These are phyloP conservation scores for Yamadazyma scolyti DNA, from an alignment of 805 yeast genomes.

Conservation along the genomic window DNA sequence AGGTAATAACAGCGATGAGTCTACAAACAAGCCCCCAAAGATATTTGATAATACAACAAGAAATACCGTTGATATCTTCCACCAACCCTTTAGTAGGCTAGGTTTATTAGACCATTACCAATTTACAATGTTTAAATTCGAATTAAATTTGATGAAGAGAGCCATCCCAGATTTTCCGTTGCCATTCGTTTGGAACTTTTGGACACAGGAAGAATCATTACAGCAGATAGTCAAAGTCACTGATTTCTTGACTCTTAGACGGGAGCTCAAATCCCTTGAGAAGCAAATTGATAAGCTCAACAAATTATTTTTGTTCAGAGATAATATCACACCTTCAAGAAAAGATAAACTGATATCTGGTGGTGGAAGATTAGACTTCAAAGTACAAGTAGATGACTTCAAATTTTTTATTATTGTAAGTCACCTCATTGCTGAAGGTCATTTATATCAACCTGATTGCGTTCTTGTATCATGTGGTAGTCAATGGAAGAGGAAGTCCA, in stretches of 20 bases:
- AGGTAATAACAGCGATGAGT: too few species aligned
- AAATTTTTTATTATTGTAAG: constrained; percentile 10
- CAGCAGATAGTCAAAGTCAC: constrained; percentile 3
- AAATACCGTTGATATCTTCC: too few species aligned
- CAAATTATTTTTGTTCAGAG: too few species aligned
- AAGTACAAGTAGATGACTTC: constrained; percentile 9
- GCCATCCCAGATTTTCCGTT: constrained; percentile 11
- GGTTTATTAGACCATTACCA: constrained; percentile 13
- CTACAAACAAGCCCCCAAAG: too few species aligned
- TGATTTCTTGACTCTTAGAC: background rate
- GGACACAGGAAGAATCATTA: constrained; percentile 3
- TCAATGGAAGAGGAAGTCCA: constrained; percentile 6
- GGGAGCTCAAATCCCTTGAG: background rate
- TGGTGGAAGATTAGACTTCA: constrained; percentile 16
- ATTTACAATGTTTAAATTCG: constrained; percentile 8
- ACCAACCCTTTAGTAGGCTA: constrained; percentile 15
- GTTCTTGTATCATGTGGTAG: constrained; percentile 16
- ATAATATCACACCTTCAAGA: constrained; percentile 12
- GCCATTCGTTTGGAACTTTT: constrained; percentile 15
- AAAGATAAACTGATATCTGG: constrained; percentile 10
- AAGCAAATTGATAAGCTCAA: constrained; percentile 1
- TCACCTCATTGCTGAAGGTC: constrained; percentile 9
- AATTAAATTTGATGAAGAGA: constrained; percentile 10
- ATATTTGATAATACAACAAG: too few species aligned
- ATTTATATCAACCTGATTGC: constrained; percentile 5